Conservation (phyloP, 306 rosid genomes). For the Vigna unguiculata region DNA sequence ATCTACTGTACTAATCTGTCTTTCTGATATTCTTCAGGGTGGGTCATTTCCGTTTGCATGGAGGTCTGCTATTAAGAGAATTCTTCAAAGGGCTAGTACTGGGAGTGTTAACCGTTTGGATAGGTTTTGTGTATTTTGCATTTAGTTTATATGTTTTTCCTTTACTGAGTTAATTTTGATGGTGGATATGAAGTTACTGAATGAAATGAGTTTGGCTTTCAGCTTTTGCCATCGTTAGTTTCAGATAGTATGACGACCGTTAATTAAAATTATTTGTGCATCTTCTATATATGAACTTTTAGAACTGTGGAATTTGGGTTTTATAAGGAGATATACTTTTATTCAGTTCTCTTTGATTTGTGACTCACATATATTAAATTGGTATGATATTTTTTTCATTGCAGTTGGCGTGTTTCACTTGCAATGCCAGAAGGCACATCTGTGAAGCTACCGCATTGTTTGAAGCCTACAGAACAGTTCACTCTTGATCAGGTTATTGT, state of each 20-base stretch:
- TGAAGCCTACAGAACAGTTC: constrained; percentile 69
- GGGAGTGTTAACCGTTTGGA: constrained; percentile 72
- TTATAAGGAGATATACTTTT: constrained; percentile 18
- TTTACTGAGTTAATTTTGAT: constrained; percentile 10
- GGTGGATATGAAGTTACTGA: constrained; percentile 28
- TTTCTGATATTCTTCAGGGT: constrained; percentile 68
- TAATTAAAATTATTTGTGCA: constrained; percentile 15
- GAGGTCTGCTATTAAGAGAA: constrained; percentile 85
- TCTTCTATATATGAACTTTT: constrained; percentile 29
- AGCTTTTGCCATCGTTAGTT: constrained; percentile 31
- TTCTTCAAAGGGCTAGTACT: constrained; percentile 66
- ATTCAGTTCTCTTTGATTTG: constrained; percentile 25
- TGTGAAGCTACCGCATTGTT: constrained; percentile 72
- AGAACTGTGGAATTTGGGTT: constrained; percentile 27
- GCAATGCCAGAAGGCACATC: constrained; percentile 70
- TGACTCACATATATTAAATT: neutral
- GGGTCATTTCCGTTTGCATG: constrained; percentile 97
- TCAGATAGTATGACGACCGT: constrained; percentile 11
- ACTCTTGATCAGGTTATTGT: constrained; percentile 78
- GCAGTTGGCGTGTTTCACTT: constrained; percentile 80
- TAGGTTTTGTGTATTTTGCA: constrained; percentile 56
- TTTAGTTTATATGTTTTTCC: constrained; percentile 7
- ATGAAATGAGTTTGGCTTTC: constrained; percentile 18
- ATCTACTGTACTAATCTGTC: constrained; percentile 45
- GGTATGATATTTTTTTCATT: constrained; percentile 28